Conservation (phyloP, 768 basidiomycete species). For the Leccinum imitatum region DNA sequence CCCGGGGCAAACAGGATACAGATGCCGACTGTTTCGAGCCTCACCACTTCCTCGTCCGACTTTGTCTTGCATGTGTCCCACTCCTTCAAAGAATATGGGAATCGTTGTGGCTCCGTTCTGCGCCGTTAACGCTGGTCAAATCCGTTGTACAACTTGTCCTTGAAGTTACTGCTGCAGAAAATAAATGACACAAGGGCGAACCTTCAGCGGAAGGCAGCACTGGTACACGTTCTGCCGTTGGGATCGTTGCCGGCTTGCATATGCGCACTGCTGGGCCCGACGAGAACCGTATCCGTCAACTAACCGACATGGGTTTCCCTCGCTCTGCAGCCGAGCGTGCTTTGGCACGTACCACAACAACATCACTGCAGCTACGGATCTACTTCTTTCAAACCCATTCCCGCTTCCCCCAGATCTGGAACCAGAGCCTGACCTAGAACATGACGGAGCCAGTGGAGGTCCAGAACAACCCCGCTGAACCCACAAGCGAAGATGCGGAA, state of each 20-base stretch:
- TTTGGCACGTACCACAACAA: conserved; percentile 86
- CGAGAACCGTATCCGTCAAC: conserved; percentile 74
- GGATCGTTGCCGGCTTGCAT: conserved; percentile 33
- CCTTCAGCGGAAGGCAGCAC: conserved; percentile 36
- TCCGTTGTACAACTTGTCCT: conserved; percentile 76
- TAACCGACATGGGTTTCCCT: conserved; percentile 97
- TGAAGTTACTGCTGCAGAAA: conserved; percentile 78
- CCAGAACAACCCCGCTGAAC: conserved; percentile 30
- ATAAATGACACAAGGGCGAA: conserved; percentile 54
- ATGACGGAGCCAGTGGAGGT: conserved; percentile 12
- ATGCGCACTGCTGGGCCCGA: conserved; percentile 55
- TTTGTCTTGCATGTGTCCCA: conserved; percentile 71
- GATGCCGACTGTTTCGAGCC: conserved; percentile 82
- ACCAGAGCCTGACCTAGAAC: conserved; percentile 24
- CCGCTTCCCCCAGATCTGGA: conserved; percentile 65
- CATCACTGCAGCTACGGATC: conserved; percentile 82
- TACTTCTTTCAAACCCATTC: conserved; percentile 80
- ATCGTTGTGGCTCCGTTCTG: conserved; percentile 74
- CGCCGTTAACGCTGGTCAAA: conserved; percentile 73
- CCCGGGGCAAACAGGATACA: conserved; percentile 75
- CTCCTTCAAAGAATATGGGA: conserved; percentile 74
- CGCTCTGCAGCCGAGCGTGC: conserved; percentile 86
- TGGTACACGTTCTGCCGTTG: conserved; percentile 30
- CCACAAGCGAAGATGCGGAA: conserved; percentile 28
- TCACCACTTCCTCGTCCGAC: conserved; percentile 80